Percentiles rank a stretch among this genome's conserved stretches.
These are phyloP conservation scores for Escallonia herrerae DNA, from an alignment of 129 eudicot species.

Conservation along the genomic window DNA sequence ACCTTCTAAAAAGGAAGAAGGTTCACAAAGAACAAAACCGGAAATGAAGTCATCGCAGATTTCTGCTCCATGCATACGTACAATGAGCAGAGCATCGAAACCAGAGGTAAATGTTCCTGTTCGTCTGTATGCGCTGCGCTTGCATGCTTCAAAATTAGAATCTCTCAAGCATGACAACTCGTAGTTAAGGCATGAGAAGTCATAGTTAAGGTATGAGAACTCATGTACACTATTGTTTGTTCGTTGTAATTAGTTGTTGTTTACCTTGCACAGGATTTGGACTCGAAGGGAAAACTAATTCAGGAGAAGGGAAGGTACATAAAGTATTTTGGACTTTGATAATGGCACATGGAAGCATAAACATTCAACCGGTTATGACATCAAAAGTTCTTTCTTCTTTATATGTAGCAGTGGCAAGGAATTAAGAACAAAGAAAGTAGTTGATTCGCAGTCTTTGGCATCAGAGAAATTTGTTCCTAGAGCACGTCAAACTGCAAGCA, in stretches of 20 bases:
- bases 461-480: constrained; percentile 30
- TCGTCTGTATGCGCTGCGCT: neutral
- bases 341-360: neutral
- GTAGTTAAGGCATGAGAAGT: too few species aligned
- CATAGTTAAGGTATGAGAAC: too few species aligned
- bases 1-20: constrained; percentile 27
- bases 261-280: constrained; percentile 24
- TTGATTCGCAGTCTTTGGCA: constrained; percentile 21
- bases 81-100: constrained; percentile 29
- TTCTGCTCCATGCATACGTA: constrained; percentile 22
- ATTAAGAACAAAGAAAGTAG: constrained; percentile 26
- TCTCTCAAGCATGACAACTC: too few species aligned
- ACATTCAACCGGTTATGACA: neutral
- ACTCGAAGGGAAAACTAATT: constrained; percentile 26
- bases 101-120: constrained; percentile 31
- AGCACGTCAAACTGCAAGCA: constrained; percentile 29
- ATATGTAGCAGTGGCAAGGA: constrained; percentile 31
- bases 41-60: constrained; percentile 39
- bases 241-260: neutral
- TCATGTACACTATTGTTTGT: neutral
- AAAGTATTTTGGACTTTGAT: neutral
- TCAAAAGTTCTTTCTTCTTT: constrained; percentile 3
- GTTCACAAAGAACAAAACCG: constrained; percentile 20
- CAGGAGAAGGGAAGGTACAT: constrained; percentile 36
- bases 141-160: too few species aligned